Conservation (phyloP, 495 filamentous ascomycete genomes). For the Ascobolus immersus region DNA sequence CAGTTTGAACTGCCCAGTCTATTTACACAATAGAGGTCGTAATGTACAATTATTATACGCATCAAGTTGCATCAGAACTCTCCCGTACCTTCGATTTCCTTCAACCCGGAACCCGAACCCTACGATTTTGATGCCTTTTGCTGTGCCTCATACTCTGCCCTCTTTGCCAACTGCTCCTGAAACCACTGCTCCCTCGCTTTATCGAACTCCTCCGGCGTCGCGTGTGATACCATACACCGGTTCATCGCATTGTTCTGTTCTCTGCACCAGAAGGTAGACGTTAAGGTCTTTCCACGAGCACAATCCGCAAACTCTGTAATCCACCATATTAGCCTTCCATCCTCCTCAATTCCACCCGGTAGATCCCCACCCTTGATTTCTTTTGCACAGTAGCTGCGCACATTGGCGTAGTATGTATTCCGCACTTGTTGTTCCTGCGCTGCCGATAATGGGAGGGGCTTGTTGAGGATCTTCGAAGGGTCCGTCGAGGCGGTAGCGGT, state of each 20-base stretch:
- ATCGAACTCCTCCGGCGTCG: conserved; percentile 64
- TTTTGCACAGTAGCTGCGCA: conserved; percentile 47
- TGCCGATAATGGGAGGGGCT: conserved; percentile 78
- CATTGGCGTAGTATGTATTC: conserved; percentile 68
- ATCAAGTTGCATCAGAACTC: no score
- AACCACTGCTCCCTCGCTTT: conserved; percentile 89
- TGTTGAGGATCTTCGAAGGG: no score
- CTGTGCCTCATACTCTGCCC: conserved; percentile 36
- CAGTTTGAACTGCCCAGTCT: no score
- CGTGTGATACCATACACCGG: conserved; percentile 65
- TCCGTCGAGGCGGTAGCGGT: no score
- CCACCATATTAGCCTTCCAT: neutral
- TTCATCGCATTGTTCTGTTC: conserved; percentile 64
- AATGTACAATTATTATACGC: no score
- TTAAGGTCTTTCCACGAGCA: conserved; percentile 59
- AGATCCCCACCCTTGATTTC: conserved; percentile 57
- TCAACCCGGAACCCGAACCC: no score
- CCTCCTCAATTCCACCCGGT: neutral
- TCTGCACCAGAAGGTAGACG: conserved; percentile 63
- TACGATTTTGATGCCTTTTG: no score
- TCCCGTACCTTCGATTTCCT: no score
- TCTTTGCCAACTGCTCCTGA: conserved; percentile 37
- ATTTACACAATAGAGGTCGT: no score
- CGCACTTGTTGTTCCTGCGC: conserved; percentile 77
- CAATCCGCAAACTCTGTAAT: conserved; percentile 63